Evolutionary conservation across 805 yeast genomes (phyloP).

Genomic region (Kuraishia piskuri): DNA sequence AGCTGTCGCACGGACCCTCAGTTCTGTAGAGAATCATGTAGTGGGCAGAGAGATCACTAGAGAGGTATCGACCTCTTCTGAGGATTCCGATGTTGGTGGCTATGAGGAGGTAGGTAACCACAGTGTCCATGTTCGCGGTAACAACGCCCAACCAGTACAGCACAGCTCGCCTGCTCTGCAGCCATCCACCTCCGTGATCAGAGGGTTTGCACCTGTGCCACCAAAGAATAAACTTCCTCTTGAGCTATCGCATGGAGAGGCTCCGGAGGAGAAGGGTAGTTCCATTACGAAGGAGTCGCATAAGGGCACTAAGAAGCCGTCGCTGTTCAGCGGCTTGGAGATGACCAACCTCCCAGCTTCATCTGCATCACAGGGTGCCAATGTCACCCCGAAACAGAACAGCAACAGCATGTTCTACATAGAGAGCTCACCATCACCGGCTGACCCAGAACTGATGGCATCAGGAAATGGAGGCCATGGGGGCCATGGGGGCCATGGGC

Average conservation of each 20-base stretch:
- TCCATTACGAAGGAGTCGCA: not conserved
- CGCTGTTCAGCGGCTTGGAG: not conserved
- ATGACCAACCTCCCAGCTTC: conserved; percentile 1
- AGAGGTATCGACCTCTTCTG: conserved; percentile 14
- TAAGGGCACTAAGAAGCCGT: not conserved
- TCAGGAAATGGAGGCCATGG: no score
- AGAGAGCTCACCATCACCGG: conserved; percentile 23
- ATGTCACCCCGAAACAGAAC: not conserved
- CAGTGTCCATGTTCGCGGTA: not conserved
- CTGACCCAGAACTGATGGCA: conserved; percentile 5
- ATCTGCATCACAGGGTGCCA: conserved; percentile 6
- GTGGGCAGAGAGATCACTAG: conserved; percentile 18
- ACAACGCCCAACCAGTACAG: not conserved
- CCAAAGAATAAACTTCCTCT: not conserved
- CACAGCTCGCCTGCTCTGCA: not conserved
- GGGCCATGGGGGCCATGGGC: not conserved
- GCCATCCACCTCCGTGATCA: conserved; percentile 10
- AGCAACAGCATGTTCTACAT: conserved; percentile 21
- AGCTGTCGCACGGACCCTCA: not conserved
- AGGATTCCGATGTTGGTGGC: not conserved
- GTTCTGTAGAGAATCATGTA: not conserved
- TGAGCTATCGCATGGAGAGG: not conserved
- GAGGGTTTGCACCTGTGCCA: conserved; percentile 7
- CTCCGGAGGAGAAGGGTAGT: conserved; percentile 8
- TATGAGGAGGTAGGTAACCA: conserved; percentile 1